Conservation (phyloP, 2,329 filamentous ascomycete species). For the Colletotrichum tofieldiae region DNA sequence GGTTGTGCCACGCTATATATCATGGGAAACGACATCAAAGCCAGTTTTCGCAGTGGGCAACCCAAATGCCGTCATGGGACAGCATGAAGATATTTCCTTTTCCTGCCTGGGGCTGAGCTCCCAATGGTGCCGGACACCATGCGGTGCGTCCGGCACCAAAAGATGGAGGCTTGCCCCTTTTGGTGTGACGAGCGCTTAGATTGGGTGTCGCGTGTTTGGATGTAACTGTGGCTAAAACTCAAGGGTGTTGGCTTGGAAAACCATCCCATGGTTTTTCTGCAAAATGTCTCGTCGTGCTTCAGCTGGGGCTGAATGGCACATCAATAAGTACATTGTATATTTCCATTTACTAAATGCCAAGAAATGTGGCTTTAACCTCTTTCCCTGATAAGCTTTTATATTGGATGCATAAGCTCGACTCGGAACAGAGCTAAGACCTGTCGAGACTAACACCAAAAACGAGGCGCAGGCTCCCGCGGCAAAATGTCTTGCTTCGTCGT, state of each 20-base stretch:
- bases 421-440: neutral
- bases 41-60: neutral
- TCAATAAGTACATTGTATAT: neutral
- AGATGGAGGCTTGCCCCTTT: neutral
- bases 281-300: neutral
- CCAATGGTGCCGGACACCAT: neutral
- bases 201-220: neutral
- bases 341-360: neutral
- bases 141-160: neutral
- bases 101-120: neutral
- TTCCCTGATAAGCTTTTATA: neutral
- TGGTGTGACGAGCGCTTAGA: neutral
- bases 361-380: neutral
- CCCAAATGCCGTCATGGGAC: neutral
- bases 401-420: neutral
- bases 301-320: neutral
- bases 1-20: neutral
- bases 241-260: neutral
- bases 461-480: neutral
- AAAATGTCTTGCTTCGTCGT: neutral
- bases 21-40: neutral
- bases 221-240: neutral
- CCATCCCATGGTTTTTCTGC: neutral
- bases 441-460: neutral
- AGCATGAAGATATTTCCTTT: neutral